Base-by-base conservation (phyloP, 805 yeast species). In the Nakazawaea peltata region DNA sequence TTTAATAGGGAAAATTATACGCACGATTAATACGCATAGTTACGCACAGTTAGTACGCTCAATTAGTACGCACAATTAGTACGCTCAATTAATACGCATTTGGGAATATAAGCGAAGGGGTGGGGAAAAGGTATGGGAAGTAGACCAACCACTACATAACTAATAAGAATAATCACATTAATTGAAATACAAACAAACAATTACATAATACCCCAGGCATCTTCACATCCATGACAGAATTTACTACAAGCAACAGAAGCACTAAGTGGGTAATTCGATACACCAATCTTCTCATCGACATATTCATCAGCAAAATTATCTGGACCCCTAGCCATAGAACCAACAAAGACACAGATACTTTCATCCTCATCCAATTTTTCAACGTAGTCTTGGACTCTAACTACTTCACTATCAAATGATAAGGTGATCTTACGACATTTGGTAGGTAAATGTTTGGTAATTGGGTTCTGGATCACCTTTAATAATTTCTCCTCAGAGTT, bases 251-350 rank as follows among this genome's bases (percentile, higher is more conserved):
- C 97, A 38, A 92, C 97, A 10, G 97, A 87, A 3, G 98, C 98
- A 36, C 95, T 83, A 43, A 92, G 71, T 34, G 98, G 95, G 58
- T 88, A 92, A 51, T 90, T 87, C 24, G 97, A 86, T 39, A 92
- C 78, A 48, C 97, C 97, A 41, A 92, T 81, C 54, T 90, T 92
- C 59, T 92, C 97, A 57, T 92, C 97, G 29, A 90, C 95, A 53
- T 59, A 90, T 59, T 88, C 97, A 58, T 92, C 98, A 17, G 98
- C 98, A 60, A 92, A 92, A 48, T 78, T 87, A 61, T 92, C 98
- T 56, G 81, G 82, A 53, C 98, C 98, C 59, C 97, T 79, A 15
- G 98, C 98, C 96, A 92, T 92, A 31, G 98, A 95, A 54, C 98
- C 98, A 31, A 92, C 97, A 59, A 92, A 92, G 19, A 92, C 97